These are phyloP conservation scores for Gnetum montanum DNA, from an alignment of 75 land plant genomes.

Conservation along the genomic window DNA sequence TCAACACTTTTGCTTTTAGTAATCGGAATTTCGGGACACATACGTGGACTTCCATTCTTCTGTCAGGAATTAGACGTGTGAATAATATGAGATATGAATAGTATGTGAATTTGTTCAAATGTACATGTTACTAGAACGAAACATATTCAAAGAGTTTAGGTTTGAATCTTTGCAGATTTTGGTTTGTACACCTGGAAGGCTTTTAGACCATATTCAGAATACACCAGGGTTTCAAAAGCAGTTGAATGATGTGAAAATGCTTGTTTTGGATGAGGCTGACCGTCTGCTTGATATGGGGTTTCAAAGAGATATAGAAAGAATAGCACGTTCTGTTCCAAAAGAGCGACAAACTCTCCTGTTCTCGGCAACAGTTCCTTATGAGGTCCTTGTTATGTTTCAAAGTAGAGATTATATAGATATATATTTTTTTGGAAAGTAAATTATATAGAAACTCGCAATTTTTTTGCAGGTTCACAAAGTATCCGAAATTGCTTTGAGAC, in stretches of 20 bases:
- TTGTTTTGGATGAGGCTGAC: constrained; percentile 98
- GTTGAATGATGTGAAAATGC: constrained; percentile 63
- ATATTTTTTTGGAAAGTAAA: neutral
- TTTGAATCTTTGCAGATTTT: constrained; percentile 49
- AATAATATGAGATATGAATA: neutral
- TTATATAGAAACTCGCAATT: too few relatives aligned
- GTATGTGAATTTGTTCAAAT: too few relatives aligned
- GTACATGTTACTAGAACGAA: too few relatives aligned
- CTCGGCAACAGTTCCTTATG: constrained; percentile 94
- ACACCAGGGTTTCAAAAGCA: constrained; percentile 72
- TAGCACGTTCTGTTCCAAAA: constrained; percentile 75
- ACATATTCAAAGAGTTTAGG: too few relatives aligned
- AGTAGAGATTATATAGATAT: too few relatives aligned
- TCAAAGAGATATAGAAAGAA: constrained; percentile 62
- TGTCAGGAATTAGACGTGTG: too few relatives aligned
- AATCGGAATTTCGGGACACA: too few relatives aligned
- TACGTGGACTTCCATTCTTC: too few relatives aligned
- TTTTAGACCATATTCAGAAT: constrained; percentile 82
- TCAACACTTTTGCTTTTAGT: too few relatives aligned
- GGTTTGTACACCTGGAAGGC: constrained; percentile 96
- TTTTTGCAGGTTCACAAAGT: constrained; percentile 80
- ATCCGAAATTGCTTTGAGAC: constrained; percentile 74
- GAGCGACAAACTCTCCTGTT: constrained; percentile 96
- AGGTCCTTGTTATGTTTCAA: constrained; percentile 37
- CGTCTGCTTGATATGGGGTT: constrained; percentile 94